Evolutionary conservation across 2,329 filamentous ascomycete genomes (phyloP), one percentile per base, ranked within the genome.

Genomic region (Penicillium sp.): DNA sequence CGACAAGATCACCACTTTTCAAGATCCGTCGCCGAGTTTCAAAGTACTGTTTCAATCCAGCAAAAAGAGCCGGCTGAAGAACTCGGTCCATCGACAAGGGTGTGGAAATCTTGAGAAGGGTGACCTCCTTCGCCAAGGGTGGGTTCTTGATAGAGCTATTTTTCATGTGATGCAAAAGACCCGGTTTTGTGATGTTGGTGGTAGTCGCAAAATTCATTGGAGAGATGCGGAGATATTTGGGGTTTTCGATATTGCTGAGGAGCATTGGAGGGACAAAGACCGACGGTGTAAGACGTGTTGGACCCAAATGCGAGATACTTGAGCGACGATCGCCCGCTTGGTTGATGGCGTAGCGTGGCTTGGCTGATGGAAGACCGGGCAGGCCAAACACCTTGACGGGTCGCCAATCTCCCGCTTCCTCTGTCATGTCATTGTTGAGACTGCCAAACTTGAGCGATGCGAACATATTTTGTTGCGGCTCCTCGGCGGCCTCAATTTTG

Each of bases 361-460:
- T 80, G 45, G 75, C 76, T 2, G 68, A 67, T 33, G 76, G 71
- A 59, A 83, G 59, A 61, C 71, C 91, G 0, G 93, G 88, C 1
- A 98, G 74, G 0, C 90, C 90, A 65, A 89, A 98, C 3, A 97
- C 85, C 59, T 88, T 88, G 12, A 87, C 90, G 3, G 90, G 86
- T 32, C 93, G 82, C 86, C 88, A 95, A 42, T 86, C 83, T 3
- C 79, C 72, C n/a, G 83, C 77, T 8, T 77, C 71, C n/a, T 80
- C 76, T 5, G 79, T 80, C 54, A 58, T 59, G 18, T 68, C 62
- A 40, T 62, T 66, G 39, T 62, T 66, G 39, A 72, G 65, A 48
- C 64, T 61, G 51, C 69, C 65, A 84, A 86, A 43, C 79, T 86
- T 56, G 81, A 81, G 13, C 77, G 86, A 65, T 82, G 85, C 12